A percentile compares a stretch with the other conserved stretches of the same genome.
Evolutionary conservation across 106 monocot genomes (phyloP).

Genomic region (Platanthera zijinensis): DNA sequence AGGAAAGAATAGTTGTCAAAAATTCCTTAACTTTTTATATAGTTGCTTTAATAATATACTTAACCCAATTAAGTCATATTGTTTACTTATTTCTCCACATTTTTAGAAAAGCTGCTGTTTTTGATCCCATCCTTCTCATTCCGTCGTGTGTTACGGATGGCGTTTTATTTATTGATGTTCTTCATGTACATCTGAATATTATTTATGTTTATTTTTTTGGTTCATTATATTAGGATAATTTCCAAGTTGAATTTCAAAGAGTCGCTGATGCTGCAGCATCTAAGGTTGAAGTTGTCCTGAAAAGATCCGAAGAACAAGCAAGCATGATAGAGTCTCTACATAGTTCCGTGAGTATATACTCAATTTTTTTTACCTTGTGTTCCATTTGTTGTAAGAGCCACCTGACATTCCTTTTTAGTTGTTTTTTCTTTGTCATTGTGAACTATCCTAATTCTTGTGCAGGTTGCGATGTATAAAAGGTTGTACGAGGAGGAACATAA

Average conservation of each 20-base stretch:
- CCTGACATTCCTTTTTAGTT: not conserved
- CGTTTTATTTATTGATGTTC: not conserved
- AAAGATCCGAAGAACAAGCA: constrained; percentile 85
- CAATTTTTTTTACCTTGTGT: not conserved
- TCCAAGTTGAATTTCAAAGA: constrained; percentile 64
- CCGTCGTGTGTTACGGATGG: not conserved
- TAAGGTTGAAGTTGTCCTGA: constrained; percentile 74
- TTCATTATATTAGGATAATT: constrained; percentile 47
- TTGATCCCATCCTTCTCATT: not conserved
- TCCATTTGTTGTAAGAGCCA: not conserved
- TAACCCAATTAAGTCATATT: not conserved
- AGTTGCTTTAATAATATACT: not conserved
- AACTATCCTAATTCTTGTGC: not conserved
- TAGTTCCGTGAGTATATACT: constrained; percentile 46
- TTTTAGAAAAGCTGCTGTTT: not conserved
- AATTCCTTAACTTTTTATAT: not conserved
- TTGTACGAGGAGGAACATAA: constrained; percentile 80
- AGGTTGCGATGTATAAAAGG: constrained; percentile 98
- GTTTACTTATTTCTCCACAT: not conserved
- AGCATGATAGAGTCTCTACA: constrained; percentile 93
- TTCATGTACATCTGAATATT: not conserved
- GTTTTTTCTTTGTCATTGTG: not conserved
- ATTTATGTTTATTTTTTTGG: not conserved
- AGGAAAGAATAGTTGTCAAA: not conserved
- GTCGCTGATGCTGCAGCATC: constrained; percentile 43